Evolutionary conservation across 306 rosid genomes (phyloP), one percentile per base, ranked within the genome.

Genomic region (Lathyrus aphaca): DNA sequence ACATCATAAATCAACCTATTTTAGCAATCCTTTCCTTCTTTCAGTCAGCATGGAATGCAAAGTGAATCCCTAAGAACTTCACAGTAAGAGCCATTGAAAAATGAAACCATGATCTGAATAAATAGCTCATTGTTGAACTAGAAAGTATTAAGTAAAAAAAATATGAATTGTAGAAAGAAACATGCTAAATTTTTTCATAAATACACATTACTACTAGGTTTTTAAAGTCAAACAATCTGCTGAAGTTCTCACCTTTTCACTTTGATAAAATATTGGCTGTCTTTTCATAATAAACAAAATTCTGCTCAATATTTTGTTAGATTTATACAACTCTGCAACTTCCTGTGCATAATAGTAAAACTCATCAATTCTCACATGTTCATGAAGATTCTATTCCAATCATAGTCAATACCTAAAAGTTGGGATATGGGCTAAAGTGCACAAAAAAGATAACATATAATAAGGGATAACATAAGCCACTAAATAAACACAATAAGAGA

Each of bases 321-420:
- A 78, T 77, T 94, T 96, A 1, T 94, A 81, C 45, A 90, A 54
- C 79, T 90, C 98, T 49, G 94, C 98, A 80, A 94, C 88, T 87
- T 94, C 97, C 99, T 94, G 81, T 61, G 44, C 38, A 30, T 48
- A 40, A 56, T 15, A 80, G 40, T 15, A 66, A 78, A 71, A 67
- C 61, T 64, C 25, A 63, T n/a, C n/a, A n/a, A 73, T 79, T 67
- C 83, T 9, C 29, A 9, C 73, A 50, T 60, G 71, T 56, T 51
- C 58, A 23, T 5, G 57, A 27, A n/a, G 21, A 74, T 51, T 73
- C 62, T 11, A 9, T 46, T 54, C 50, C 37, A 16, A 3, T 27
- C 17, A 56, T 5, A 30, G 51, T 68, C 60, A 59, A 45, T 18
- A 53, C 40, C 62, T 38, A 35, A 9, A 68, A 72, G 40, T 25